Conservation (phyloP, 352 stramenopile genomes). For the Phytophthora capsici region DNA sequence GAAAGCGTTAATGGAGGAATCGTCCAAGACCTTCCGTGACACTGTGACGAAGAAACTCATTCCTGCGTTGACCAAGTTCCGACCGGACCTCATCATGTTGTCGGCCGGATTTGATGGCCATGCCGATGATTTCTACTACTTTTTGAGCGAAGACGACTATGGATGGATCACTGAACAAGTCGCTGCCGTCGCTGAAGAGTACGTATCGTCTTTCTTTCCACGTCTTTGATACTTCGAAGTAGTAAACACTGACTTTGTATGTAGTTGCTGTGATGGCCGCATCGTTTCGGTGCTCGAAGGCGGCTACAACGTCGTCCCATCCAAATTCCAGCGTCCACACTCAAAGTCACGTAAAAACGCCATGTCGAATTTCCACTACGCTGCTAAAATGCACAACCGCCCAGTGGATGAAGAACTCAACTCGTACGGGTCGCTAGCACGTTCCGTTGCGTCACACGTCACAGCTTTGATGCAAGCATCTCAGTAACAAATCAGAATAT, state of each 20-base stretch:
- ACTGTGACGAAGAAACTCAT: constrained; percentile 54
- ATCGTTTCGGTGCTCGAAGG: constrained; percentile 96
- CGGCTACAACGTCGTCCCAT: constrained; percentile 87
- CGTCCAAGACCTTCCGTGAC: constrained; percentile 53
- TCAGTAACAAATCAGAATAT: constrained; percentile 21
- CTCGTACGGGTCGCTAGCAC: constrained; percentile 60
- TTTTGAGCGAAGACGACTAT: constrained; percentile 88
- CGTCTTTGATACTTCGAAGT: too few relatives aligned
- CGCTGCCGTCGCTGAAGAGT: constrained; percentile 92
- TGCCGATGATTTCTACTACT: constrained; percentile 76
- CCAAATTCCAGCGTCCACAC: constrained; percentile 49
- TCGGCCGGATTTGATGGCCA: constrained; percentile 77
- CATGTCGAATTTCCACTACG: constrained; percentile 62
- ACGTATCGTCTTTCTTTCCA: too few relatives aligned
- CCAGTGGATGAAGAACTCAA: constrained; percentile 62
- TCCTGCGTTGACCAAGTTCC: constrained; percentile 53
- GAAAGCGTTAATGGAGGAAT: constrained; percentile 53
- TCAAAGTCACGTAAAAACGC: constrained; percentile 34
- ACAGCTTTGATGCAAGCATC: constrained; percentile 54
- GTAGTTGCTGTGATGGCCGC: constrained; percentile 88
- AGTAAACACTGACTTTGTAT: constrained; percentile 6
- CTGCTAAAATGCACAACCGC: constrained; percentile 56
- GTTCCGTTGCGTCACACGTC: constrained; percentile 70
- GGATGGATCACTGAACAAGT: constrained; percentile 87
- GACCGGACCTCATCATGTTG: constrained; percentile 68